Evolutionary conservation across 2,329 filamentous ascomycete genomes (phyloP).

Genomic region (Xylaria hypoxylon): DNA sequence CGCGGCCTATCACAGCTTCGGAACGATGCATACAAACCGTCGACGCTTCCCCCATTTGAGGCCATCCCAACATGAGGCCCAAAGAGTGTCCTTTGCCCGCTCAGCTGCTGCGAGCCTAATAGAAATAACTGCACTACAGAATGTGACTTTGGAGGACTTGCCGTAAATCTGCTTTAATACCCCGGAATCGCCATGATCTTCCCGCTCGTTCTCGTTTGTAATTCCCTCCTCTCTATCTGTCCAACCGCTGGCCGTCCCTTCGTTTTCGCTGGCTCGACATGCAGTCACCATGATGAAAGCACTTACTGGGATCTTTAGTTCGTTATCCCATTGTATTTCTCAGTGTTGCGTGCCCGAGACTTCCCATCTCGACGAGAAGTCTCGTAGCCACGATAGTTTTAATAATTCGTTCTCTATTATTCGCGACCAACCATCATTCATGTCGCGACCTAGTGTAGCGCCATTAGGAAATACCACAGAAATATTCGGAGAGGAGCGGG

Average conservation of each 20-base stretch:
- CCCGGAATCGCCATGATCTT: conserved; percentile 42
- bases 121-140: conserved; percentile 33
- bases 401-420: conserved; percentile 53
- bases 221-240: conserved; percentile 39
- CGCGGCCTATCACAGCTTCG: conserved; percentile 58
- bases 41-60: conserved; percentile 47
- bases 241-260: conserved; percentile 50
- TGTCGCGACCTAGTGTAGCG: conserved; percentile 51
- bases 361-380: conserved; percentile 55
- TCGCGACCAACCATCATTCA: conserved; percentile 54
- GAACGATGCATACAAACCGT: conserved; percentile 52
- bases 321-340: conserved; percentile 61
- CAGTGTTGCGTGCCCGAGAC: conserved; percentile 59
- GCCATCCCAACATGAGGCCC: conserved; percentile 45
- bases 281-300: conserved; percentile 55
- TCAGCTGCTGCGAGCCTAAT: conserved; percentile 51
- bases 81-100: conserved; percentile 46
- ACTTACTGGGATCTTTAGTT: conserved; percentile 57
- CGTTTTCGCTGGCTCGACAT: conserved; percentile 45
- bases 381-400: conserved; percentile 54
- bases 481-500: conserved; percentile 49
- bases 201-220: conserved; percentile 38
- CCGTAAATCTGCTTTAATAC: conserved; percentile 48
- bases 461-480: conserved; percentile 45
- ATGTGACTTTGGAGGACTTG: conserved; percentile 25